Conservation (phyloP, 2,329 filamentous ascomycete genomes). For the Scedosporium minutisporum region DNA sequence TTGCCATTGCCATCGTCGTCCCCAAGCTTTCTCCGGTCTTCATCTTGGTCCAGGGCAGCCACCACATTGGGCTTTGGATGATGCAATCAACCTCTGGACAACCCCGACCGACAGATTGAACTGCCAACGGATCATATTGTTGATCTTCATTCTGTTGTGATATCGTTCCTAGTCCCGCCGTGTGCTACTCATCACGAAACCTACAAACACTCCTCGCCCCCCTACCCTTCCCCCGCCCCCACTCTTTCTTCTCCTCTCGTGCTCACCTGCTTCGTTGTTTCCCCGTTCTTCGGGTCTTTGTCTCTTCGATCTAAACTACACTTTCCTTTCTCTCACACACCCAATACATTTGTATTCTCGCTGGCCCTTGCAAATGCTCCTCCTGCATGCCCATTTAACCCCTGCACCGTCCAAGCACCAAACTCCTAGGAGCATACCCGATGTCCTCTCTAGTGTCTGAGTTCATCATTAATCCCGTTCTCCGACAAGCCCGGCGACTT, state of each 20-base stretch:
- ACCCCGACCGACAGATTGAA: background rate
- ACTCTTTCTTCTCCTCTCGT: background rate
- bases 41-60: background rate
- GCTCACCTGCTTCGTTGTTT: background rate
- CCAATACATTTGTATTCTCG: background rate
- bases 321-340: background rate
- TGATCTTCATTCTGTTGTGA: background rate
- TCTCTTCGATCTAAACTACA: background rate
- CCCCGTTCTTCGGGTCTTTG: background rate
- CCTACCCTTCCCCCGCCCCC: background rate
- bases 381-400: background rate
- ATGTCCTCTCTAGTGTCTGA: constrained; percentile 58
- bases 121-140: background rate
- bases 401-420: background rate
- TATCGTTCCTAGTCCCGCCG: background rate
- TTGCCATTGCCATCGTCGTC: background rate
- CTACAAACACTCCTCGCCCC: background rate
- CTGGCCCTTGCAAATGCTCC: background rate
- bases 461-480: constrained; percentile 56
- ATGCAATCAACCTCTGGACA: background rate
- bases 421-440: constrained; percentile 10
- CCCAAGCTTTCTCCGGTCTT: background rate
- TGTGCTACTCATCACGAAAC: background rate
- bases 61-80: background rate
- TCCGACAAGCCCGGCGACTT: constrained; percentile 56